Evolutionary conservation across 768 basidiomycete species (phyloP), one percentile per base, ranked within the genome.

Genomic region (Collybia nuda): DNA sequence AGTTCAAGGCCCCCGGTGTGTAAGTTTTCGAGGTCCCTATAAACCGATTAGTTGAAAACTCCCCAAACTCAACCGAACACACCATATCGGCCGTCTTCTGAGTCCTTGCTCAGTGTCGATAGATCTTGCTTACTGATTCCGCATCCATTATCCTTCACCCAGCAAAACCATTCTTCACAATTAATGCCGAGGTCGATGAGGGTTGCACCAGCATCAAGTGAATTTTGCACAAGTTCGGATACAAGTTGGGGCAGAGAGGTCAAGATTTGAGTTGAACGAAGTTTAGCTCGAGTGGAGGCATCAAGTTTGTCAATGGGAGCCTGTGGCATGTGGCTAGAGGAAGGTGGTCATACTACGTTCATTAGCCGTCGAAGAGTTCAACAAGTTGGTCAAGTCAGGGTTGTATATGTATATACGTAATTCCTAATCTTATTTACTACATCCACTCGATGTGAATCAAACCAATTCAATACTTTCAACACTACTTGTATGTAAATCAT

Each of bases 161-260:
- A 87, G 59, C 92, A 86, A 6, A 77, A 74, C 91, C 93, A 95
- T 39, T 86, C 82, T 39, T 79, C 79, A 44, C 82, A 82, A 61
- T 93, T 80, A 1, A 97, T 62, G 3, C 86, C 84, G 41, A 93
- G 71, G 37, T 88, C 84, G 44, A 98, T 74, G 18, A 77, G 75
- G 14, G 67, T 73, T 0, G 93, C 83, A 23, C 75, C 75, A 2
- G 95, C 91, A 59, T 98, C 96, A 7, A 98, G 74, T 2, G 91
- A 78, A 64, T 98, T 98, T 64, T 95, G 94, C 9, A 94, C 66
- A 29, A 98, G 81, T 67, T 98, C 93, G 1, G 85, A 85, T 18
- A 95, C 72, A 50, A 95, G 74, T 62, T 88, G 84, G 6, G 88
- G 76, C 22, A 97, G 63, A 5, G 92, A 88, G 0, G 92, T 92